These are phyloP conservation scores for Nigrospora oryzae DNA, from an alignment of 2,329 filamentous ascomycete genomes.

Conservation along the genomic window DNA sequence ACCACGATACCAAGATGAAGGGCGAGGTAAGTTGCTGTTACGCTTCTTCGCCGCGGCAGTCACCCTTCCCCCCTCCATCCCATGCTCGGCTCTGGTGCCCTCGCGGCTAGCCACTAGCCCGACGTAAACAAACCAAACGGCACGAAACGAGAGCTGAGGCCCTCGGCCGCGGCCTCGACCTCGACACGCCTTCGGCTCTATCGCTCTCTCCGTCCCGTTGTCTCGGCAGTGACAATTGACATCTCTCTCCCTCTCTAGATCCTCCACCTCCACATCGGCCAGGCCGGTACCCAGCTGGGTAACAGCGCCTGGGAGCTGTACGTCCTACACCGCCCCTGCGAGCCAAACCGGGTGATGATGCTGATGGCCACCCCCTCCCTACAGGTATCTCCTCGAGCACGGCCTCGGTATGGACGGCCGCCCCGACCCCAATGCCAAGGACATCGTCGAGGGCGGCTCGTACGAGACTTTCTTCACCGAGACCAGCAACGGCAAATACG, in stretches of 20 bases:
- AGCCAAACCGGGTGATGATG: neutral
- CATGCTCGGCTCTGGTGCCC: neutral
- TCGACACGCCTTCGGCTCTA: neutral
- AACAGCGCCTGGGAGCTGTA: constrained; percentile 73
- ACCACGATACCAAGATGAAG: constrained; percentile 36
- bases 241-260: constrained; percentile 30
- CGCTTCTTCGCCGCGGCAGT: neutral
- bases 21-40: constrained; percentile 40
- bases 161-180: neutral
- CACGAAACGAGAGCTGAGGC: neutral
- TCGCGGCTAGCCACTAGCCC: neutral
- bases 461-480: constrained; percentile 70
- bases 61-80: neutral
- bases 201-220: neutral
- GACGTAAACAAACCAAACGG: neutral
- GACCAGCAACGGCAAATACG: constrained; percentile 63
- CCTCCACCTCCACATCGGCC: constrained; percentile 56
- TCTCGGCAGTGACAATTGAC: neutral
- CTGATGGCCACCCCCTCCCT: constrained; percentile 1
- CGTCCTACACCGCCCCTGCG: constrained; percentile 25
- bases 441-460: constrained; percentile 52
- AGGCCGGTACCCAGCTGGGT: constrained; percentile 67
- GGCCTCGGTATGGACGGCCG: constrained; percentile 58
- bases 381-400: constrained; percentile 65
- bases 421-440: constrained; percentile 51